Base-by-base conservation (phyloP, 805 yeast species). In the Yamadazyma laniorum region DNA sequence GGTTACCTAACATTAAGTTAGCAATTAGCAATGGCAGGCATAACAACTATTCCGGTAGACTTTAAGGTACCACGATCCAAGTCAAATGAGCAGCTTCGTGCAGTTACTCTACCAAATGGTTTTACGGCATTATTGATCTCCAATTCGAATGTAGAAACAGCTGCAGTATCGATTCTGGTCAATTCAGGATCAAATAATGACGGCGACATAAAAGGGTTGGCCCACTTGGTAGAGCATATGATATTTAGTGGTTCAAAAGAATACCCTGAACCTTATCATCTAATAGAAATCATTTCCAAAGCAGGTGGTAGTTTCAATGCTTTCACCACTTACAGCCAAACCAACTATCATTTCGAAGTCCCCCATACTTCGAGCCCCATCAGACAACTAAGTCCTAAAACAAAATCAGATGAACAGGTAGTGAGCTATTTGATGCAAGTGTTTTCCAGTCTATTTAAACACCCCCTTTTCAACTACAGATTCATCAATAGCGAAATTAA, bases 181-280 rank as follows among this genome's bases (percentile, higher is more conserved):
- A 81, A 82, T 3, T 68, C 86, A 0, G 99, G 99, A 6, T 80
- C 95, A 2, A 81, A 80, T 51, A 70, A 80, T 32, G 97, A 91
- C 48, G 91, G 95, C 0, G 66, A 63, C 5, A 49, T 83, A 1
- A 79, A 79, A 0, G 99, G 99, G 0, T 54, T 91, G 25, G 98
- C 98, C 0, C 99, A 91, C 63, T 35, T 55, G 39, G 42, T 57
- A 43, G 57, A 59, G 41, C 57, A 53, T 40, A 32, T 54, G 43
- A 37, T 56, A 18, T 65, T 55, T 45, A 45, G 51, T 39, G 85
- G 82, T 3, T 75, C 85, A 0, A 77, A 72, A 48, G 59, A 67
- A 35, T 80, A 56, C 44, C 81, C 85, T 1, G 53, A 61, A 14
- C 68, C 76, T 1, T 70, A 67, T 26, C 49, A 51, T 18, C 77